These are phyloP conservation scores for Argentina anserina DNA, from an alignment of 306 rosid species.

Conservation along the genomic window DNA sequence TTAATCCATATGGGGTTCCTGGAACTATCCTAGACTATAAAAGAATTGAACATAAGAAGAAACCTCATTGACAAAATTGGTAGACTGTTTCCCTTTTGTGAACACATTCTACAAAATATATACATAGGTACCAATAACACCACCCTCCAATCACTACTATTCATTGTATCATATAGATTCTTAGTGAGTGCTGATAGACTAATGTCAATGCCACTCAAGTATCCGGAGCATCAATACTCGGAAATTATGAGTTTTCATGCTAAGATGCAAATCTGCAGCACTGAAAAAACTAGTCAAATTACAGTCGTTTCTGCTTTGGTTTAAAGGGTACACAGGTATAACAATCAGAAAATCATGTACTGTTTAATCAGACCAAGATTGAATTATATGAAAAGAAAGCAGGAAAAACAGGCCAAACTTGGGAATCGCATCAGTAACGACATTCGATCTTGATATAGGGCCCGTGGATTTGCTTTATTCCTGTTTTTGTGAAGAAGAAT, in stretches of 20 bases:
- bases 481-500: conserved; percentile 27
- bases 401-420: conserved; percentile 30
- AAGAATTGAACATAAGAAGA: neutral
- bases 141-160: neutral
- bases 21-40: neutral
- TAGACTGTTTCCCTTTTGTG: neutral
- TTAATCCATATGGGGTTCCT: neutral
- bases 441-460: conserved; percentile 28
- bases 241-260: neutral
- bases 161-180: neutral
- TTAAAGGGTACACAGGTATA: conserved; percentile 1
- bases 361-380: conserved; percentile 7
- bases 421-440: conserved; percentile 12
- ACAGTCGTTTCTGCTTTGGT: too few relatives aligned
- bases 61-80: neutral
- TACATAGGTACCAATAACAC: neutral
- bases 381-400: conserved; percentile 37
- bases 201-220: neutral
- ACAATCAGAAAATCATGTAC: conserved; percentile 22
- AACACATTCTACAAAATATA: neutral
- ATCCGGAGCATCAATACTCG: neutral
- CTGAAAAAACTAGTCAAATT: neutral
- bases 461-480: conserved; percentile 20
- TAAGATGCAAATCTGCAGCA: neutral
- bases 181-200: neutral